Conservation (phyloP, 106 monocot genomes). For the Platanthera zijinensis region DNA sequence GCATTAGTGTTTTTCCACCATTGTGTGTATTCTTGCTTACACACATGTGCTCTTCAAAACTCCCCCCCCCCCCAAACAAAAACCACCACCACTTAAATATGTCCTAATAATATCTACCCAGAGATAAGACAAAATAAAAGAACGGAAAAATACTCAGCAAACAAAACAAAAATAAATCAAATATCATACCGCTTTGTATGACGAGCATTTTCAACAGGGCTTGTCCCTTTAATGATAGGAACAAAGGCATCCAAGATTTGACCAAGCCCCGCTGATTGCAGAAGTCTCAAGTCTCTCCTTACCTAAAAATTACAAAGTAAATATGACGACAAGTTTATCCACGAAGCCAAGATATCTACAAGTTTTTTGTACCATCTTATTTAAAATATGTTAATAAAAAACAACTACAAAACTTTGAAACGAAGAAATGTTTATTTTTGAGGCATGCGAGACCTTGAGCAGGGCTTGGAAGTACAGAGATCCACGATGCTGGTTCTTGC, state of each 20-base stretch:
- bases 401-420: not conserved
- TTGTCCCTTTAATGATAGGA: slow-evolving; percentile 37
- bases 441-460: slow-evolving; percentile 24
- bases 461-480: slow-evolving; percentile 51
- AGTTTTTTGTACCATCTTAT: not conserved
- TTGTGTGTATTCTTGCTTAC: too few relatives aligned
- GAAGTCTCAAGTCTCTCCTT: slow-evolving; percentile 57
- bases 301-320: slow-evolving; percentile 32
- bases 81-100: too few relatives aligned
- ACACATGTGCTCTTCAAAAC: too few relatives aligned
- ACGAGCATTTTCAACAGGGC: slow-evolving; percentile 26
- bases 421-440: not conserved
- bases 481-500: slow-evolving; percentile 61
- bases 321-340: not conserved
- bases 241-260: slow-evolving; percentile 45
- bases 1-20: too few relatives aligned
- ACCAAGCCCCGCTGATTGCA: slow-evolving; percentile 31
- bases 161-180: not conserved
- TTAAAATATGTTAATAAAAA: not conserved
- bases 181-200: slow-evolving; percentile 24
- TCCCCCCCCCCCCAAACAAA: too few relatives aligned
- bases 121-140: not conserved
- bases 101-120: not conserved
- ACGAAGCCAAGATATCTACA: not conserved
- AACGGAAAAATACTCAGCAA: not conserved